Percentiles rank a stretch among this genome's conserved stretches.
These are phyloP conservation scores for Aureobasidium subglaciale DNA, from an alignment of 2,329 filamentous ascomycete species.

Conservation along the genomic window DNA sequence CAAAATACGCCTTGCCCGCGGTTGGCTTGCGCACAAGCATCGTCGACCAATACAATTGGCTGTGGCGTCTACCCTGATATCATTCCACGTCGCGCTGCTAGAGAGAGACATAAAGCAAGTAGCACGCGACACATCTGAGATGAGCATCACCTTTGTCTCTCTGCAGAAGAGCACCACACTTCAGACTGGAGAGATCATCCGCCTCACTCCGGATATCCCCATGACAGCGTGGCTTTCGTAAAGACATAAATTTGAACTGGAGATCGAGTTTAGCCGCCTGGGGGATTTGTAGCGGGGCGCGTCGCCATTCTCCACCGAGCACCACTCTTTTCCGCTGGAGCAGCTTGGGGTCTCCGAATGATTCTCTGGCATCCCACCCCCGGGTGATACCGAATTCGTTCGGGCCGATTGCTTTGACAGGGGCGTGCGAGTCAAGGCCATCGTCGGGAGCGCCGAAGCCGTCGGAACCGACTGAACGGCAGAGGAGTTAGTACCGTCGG, in stretches of 20 bases:
- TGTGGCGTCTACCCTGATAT: background rate
- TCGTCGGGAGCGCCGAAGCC: background rate
- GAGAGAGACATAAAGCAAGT: background rate
- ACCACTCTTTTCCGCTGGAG: constrained; percentile 3
- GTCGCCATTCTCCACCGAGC: background rate
- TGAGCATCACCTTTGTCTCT: background rate
- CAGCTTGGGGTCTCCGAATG: constrained; percentile 6
- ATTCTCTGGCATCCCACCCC: background rate
- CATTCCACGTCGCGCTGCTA: background rate
- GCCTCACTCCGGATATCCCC: background rate
- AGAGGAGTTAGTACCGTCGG: background rate
- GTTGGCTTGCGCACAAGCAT: constrained; percentile 7
- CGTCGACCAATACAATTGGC: background rate
- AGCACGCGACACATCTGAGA: background rate
- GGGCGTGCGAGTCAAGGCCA: background rate
- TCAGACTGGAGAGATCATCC: too few relatives aligned
- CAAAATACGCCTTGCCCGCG: background rate
- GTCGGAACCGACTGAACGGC: background rate
- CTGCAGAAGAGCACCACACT: too few relatives aligned
- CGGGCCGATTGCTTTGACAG: constrained; percentile 4
- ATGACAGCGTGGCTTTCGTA: constrained; percentile 5
- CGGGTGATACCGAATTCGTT: background rate
- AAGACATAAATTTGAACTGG: background rate
- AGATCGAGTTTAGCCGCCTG: constrained; percentile 2
- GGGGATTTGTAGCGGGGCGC: background rate